Evolutionary conservation across 2,329 filamentous ascomycete genomes (phyloP).

Genomic region (Coleophoma cylindrospora): DNA sequence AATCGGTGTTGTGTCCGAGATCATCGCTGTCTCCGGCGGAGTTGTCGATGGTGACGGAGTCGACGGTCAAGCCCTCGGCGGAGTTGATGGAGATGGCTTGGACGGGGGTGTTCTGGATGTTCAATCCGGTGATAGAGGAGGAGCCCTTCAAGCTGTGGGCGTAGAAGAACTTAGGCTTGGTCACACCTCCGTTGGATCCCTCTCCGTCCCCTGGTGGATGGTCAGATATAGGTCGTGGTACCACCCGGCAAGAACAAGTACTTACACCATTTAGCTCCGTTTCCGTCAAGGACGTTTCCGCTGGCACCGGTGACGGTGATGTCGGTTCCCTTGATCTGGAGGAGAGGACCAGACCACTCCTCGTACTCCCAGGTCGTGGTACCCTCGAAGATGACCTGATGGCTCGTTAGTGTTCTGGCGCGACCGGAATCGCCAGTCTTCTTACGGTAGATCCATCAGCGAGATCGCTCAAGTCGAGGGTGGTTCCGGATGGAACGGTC

Average conservation of each 20-base stretch:
- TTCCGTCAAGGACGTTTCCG: conserved; percentile 43
- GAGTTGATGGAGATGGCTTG: conserved; percentile 44
- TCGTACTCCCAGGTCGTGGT: conserved; percentile 63
- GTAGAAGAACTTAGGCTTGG: conserved; percentile 61
- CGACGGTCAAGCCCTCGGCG: conserved; percentile 38
- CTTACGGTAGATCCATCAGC: conserved; percentile 35
- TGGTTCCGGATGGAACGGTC: conserved; percentile 51
- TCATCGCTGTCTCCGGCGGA: no score
- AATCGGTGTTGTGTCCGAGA: conserved; percentile 57
- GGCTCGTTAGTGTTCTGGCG: neutral
- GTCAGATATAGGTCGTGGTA: no score
- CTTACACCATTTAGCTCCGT: conserved; percentile 41
- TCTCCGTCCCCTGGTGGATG: conserved; percentile 42
- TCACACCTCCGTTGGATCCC: conserved; percentile 53
- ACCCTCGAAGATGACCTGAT: conserved; percentile 55
- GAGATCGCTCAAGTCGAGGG: conserved; percentile 52
- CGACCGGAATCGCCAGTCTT: neutral
- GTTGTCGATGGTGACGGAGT: conserved; percentile 51
- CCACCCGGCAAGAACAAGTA: no score
- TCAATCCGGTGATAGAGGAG: conserved; percentile 43
- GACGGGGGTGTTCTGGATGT: conserved; percentile 49
- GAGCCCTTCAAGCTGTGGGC: conserved; percentile 42
- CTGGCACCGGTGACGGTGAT: conserved; percentile 18
- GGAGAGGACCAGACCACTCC: conserved; percentile 60
- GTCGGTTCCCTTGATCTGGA: conserved; percentile 31